phyloP scores from a whole-genome alignment of 345 rosid genomes.

The Aethionema arabicum region DNA sequence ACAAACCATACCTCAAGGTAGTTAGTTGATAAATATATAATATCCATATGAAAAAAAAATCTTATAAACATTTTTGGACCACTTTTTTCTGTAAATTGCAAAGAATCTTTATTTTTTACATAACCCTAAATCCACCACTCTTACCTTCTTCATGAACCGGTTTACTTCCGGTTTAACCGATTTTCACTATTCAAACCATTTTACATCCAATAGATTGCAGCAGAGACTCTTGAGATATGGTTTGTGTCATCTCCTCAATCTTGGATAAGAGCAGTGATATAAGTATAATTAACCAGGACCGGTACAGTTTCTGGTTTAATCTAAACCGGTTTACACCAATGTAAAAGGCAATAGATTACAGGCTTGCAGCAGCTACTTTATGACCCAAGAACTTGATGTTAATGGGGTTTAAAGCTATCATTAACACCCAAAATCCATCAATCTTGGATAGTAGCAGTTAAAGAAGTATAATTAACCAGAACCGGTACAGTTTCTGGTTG shows the following conservation, averaged over 20 bases:
- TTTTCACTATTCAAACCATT: neutral
- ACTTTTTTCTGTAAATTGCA: conserved; percentile 29
- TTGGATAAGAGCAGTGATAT: too few species aligned
- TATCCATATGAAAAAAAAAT: conserved; percentile 36
- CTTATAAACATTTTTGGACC: conserved; percentile 29
- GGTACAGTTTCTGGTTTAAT: too few species aligned
- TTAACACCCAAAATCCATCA: too few species aligned
- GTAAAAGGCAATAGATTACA: neutral
- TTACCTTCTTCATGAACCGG: conserved; percentile 28
- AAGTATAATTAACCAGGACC: too few species aligned
- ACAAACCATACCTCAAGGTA: conserved; percentile 44
- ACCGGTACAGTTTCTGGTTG: too few species aligned
- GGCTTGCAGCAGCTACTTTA: too few species aligned
- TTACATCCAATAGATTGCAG: too few species aligned
- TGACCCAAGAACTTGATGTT: too few species aligned
- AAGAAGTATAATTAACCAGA: too few species aligned
- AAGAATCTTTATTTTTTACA: conserved; percentile 34
- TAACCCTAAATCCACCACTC: conserved; percentile 25
- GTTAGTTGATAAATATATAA: conserved; percentile 16
- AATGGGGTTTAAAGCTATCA: too few species aligned
- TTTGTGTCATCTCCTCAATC: conserved; percentile 32
- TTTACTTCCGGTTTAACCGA: neutral
- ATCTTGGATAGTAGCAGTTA: too few species aligned
- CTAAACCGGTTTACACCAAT: neutral
- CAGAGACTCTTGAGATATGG: conserved; percentile 33